These are phyloP conservation scores for Neofusicoccum sp. DNA, from an alignment of 2,329 filamentous ascomycete species.

Conservation along the genomic window DNA sequence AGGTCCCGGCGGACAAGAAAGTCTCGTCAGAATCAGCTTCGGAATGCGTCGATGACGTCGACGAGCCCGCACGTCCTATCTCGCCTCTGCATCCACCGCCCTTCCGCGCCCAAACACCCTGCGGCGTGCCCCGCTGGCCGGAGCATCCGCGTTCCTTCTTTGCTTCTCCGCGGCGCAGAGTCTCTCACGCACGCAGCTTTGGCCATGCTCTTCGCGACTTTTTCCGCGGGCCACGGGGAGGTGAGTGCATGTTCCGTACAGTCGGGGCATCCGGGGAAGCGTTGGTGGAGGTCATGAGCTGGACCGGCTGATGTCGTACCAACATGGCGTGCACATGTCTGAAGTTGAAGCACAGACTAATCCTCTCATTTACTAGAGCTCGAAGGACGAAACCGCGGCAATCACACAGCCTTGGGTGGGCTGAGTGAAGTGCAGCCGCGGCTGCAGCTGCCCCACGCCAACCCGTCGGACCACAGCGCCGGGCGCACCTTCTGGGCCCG, in stretches of 20 bases:
- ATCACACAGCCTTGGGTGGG: background rate
- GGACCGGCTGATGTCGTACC: background rate
- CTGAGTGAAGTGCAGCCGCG: background rate
- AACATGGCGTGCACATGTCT: slow-evolving; percentile 12
- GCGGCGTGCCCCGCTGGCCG: slow-evolving; percentile 18
- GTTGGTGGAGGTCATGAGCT: background rate
- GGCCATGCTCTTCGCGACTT: slow-evolving; percentile 9
- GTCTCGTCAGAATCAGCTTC: background rate
- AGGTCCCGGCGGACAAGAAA: background rate
- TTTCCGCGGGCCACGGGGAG: slow-evolving; percentile 6
- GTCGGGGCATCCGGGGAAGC: background rate
- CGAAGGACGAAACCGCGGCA: background rate
- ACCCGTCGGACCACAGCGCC: background rate
- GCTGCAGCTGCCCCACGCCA: background rate
- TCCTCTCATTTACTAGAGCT: slow-evolving; percentile 13
- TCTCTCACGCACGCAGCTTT: slow-evolving; percentile 10
- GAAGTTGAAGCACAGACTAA: slow-evolving; percentile 4
- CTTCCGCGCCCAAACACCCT: slow-evolving; percentile 12
- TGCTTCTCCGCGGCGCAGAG: slow-evolving; percentile 5
- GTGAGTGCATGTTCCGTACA: background rate
- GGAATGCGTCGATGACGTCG: slow-evolving; percentile 1
- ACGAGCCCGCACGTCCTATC: background rate
- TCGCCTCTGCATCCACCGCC: slow-evolving; percentile 13
- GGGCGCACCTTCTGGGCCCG: slow-evolving; percentile 17
- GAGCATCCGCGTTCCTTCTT: slow-evolving; percentile 7